Evolutionary conservation across 176 grass and related monocot genomes (phyloP).

Genomic region (Alloteropsis semialata): DNA sequence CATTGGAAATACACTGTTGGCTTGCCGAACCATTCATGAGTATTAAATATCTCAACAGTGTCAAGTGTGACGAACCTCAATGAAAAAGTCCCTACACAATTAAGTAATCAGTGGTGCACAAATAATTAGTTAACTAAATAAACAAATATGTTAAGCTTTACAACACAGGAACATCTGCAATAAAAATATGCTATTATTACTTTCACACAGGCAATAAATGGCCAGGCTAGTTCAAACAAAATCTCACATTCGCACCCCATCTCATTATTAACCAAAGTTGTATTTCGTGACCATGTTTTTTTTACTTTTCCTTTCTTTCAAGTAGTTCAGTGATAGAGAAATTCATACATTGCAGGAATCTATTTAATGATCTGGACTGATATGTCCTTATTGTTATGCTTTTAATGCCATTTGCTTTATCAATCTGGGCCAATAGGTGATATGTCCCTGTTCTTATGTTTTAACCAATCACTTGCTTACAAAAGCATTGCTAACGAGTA

Average conservation of each 20-base stretch:
- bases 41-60: constrained; percentile 70
- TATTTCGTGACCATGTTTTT: neutral
- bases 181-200: neutral
- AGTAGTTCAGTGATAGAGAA: neutral
- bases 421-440: neutral
- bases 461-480: neutral
- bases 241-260: neutral
- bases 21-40: constrained; percentile 55
- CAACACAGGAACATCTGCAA: neutral
- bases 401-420: neutral
- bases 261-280: neutral
- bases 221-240: neutral
- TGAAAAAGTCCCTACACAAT: constrained; percentile 55
- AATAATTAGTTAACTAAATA: neutral
- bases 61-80: constrained; percentile 60
- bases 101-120: constrained; percentile 17
- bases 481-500: neutral
- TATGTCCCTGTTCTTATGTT: neutral
- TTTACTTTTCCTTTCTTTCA: neutral
- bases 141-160: neutral
- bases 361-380: neutral
- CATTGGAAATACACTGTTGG: constrained; percentile 73
- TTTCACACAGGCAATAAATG: neutral
- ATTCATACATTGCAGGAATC: neutral
- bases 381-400: neutral